Evolutionary conservation across 305 asterid species (phyloP).

Genomic region (Solanum aculeatissimum): DNA sequence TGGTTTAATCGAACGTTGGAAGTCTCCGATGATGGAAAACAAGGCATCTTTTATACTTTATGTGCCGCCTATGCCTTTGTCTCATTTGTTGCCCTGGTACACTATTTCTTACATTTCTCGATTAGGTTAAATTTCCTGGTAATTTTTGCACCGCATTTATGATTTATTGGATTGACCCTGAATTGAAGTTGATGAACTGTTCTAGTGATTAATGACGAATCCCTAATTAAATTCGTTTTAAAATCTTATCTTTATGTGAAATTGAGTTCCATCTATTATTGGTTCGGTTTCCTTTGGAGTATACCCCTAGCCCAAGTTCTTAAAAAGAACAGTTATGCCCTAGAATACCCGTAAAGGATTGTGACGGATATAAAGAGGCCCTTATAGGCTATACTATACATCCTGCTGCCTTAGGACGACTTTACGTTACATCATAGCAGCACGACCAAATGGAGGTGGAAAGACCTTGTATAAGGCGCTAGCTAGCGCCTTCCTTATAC

Average conservation of each 20-base stretch:
- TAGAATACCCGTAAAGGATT: not conserved
- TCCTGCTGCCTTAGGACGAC: not conserved
- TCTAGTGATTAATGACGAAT: not conserved
- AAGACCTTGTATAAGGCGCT: too few relatives aligned
- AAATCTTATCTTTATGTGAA: not conserved
- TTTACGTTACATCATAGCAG: not conserved
- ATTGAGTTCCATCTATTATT: not conserved
- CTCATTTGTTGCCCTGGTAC: constrained; percentile 19
- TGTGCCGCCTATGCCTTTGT: constrained; percentile 16
- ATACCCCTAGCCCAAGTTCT: not conserved
- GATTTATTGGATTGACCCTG: not conserved
- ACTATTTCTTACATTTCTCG: not conserved
- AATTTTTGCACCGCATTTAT: not conserved
- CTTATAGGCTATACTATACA: not conserved
- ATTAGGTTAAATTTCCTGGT: not conserved
- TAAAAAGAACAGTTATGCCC: not conserved
- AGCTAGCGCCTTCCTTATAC: not conserved
- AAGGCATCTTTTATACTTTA: constrained; percentile 11
- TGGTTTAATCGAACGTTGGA: not conserved
- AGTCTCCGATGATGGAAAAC: not conserved
- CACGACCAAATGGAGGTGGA: not conserved
- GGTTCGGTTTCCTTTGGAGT: not conserved
- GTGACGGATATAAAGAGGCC: not conserved
- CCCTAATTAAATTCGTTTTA: not conserved
- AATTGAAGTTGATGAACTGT: not conserved